A percentile compares a stretch with the other conserved stretches of the same genome.
phyloP scores from a whole-genome alignment of 257 asterid species.

The Ehretia macrophylla region DNA sequence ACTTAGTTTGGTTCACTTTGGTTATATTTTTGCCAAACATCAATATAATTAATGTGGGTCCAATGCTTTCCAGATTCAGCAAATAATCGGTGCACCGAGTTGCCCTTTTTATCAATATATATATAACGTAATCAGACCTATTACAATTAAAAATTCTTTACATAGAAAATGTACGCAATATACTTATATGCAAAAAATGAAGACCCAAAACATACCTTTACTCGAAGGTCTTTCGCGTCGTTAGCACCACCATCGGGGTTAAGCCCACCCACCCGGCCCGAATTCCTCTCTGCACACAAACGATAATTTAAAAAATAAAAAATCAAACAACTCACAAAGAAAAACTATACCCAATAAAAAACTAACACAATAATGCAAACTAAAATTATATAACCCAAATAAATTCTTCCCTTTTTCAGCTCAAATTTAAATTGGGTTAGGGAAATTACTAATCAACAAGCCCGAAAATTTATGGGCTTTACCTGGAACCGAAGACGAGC shows the following conservation, averaged over 20 bases:
- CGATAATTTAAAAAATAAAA: background rate
- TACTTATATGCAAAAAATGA: background rate
- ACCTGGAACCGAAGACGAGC: slow-evolving; percentile 82
- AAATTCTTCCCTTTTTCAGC: too few species aligned
- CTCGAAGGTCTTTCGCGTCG: slow-evolving; percentile 43
- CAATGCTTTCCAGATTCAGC: too few species aligned
- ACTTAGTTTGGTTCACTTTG: too few species aligned
- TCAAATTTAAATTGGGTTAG: background rate
- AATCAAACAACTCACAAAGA: background rate
- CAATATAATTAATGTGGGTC: too few species aligned
- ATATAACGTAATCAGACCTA: too few species aligned
- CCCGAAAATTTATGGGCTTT: too few species aligned
- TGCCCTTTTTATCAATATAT: too few species aligned
- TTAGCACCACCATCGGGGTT: slow-evolving; percentile 29
- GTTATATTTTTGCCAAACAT: too few species aligned
- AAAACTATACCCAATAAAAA: background rate
- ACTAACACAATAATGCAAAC: background rate
- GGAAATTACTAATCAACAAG: too few species aligned
- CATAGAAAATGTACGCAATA: background rate
- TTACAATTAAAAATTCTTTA: too few species aligned
- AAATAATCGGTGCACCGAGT: too few species aligned
- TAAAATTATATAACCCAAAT: too few species aligned
- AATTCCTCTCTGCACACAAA: slow-evolving; percentile 34
- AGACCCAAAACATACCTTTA: slow-evolving; percentile 26
- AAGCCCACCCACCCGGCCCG: slow-evolving; percentile 32